These are phyloP conservation scores for Scenedesmus sp. DNA, from an alignment of 163 green algal species.

Conservation along the genomic window DNA sequence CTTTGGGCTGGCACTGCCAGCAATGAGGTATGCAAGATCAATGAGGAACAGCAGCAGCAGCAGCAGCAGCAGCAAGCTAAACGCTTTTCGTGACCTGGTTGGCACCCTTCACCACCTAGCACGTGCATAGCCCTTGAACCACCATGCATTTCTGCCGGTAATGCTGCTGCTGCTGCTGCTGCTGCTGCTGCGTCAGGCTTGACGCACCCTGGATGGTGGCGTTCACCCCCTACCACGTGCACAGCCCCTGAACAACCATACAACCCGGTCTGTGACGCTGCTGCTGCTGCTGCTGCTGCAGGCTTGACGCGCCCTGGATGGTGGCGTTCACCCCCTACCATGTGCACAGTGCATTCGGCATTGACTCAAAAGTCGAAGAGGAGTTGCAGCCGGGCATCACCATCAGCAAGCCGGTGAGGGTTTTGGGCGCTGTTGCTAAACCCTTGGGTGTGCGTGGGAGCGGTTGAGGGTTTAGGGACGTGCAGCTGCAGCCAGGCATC, in stretches of 20 bases:
- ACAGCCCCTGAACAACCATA: too few relatives aligned
- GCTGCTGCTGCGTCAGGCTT: too few relatives aligned
- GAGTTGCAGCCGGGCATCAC: slow-evolving; percentile 71
- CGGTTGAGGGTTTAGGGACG: not conserved
- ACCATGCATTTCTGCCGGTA: too few relatives aligned
- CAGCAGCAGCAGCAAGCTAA: too few relatives aligned
- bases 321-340: slow-evolving; percentile 24
- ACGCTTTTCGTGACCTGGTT: too few relatives aligned
- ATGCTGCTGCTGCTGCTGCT: too few relatives aligned
- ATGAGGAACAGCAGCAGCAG: not conserved
- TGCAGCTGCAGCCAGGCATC: slow-evolving; percentile 62
- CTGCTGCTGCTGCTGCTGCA: slow-evolving; percentile 6
- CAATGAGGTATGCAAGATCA: not conserved
- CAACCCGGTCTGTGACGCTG: not conserved
- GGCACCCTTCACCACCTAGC: too few relatives aligned
- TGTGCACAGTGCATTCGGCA: slow-evolving; percentile 62
- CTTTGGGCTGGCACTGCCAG: slow-evolving; percentile 39
- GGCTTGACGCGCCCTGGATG: slow-evolving; percentile 56
- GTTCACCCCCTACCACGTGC: too few relatives aligned
- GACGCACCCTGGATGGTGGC: too few relatives aligned
- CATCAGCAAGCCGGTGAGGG: slow-evolving; percentile 65
- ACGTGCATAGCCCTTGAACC: too few relatives aligned
- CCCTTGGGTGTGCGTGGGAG: not conserved
- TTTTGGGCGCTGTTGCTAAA: too few relatives aligned
- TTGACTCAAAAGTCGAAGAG: slow-evolving; percentile 62